Evolutionary conservation across 495 filamentous ascomycete genomes (phyloP).

Genomic region (Tetracladium setigerum): DNA sequence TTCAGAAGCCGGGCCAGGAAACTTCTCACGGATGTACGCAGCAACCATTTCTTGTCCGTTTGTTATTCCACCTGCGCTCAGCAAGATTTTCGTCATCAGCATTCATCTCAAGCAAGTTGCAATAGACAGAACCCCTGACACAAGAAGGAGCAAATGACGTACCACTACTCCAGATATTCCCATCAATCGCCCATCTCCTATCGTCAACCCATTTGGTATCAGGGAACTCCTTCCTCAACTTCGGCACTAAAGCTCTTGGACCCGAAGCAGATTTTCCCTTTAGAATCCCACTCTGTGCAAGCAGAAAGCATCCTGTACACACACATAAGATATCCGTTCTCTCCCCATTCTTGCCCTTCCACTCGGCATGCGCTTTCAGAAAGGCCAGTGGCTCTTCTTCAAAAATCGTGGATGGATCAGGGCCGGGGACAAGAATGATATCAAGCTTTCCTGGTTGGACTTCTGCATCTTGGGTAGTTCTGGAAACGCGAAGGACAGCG

Average conservation of each 20-base stretch:
- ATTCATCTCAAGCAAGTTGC: slow-evolving; percentile 5
- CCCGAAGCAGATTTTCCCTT: slow-evolving; percentile 41
- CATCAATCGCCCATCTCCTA: slow-evolving; percentile 44
- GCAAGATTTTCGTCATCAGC: background rate
- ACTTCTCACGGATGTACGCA: slow-evolving; percentile 42
- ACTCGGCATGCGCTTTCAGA: slow-evolving; percentile 32
- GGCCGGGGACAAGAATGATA: slow-evolving; percentile 44
- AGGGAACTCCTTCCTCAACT: slow-evolving; percentile 35
- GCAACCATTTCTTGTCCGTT: slow-evolving; percentile 56
- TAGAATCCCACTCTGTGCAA: slow-evolving; percentile 42
- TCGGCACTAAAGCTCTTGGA: slow-evolving; percentile 39
- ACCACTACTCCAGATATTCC: slow-evolving; percentile 56
- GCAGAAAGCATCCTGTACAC: slow-evolving; percentile 44
- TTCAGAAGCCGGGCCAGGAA: slow-evolving; percentile 39
- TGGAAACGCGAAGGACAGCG: slow-evolving; percentile 2
- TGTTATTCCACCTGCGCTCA: slow-evolving; percentile 45
- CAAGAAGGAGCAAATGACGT: slow-evolving; percentile 10
- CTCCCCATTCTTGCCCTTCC: slow-evolving; percentile 13
- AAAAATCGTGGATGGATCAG: slow-evolving; percentile 31
- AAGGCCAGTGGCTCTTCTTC: slow-evolving; percentile 34
- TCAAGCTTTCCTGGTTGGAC: slow-evolving; percentile 39
- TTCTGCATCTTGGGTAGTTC: slow-evolving; percentile 9
- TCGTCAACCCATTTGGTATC: slow-evolving; percentile 37
- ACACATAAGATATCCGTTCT: slow-evolving; percentile 42
- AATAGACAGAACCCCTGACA: background rate